Conservation (phyloP, 1,284 basidiomycete species). For the Leccinum pallidistipes region DNA sequence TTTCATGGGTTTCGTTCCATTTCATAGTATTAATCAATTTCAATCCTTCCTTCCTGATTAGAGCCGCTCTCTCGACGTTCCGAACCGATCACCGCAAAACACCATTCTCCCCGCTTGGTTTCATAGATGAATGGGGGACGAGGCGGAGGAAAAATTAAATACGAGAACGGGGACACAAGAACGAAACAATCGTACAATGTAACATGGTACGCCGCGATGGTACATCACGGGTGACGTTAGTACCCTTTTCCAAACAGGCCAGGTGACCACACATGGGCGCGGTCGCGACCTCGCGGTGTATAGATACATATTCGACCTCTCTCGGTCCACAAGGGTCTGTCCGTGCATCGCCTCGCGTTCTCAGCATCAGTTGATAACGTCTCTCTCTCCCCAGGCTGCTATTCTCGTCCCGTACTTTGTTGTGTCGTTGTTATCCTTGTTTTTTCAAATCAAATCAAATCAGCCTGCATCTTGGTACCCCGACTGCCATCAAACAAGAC, state of each 20-base stretch:
- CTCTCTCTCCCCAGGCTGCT: neutral
- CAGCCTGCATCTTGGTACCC: neutral
- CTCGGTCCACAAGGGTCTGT: neutral
- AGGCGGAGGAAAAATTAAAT: neutral
- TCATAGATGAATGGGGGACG: neutral
- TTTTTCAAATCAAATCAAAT: neutral
- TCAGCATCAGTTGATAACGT: neutral
- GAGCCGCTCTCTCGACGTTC: neutral
- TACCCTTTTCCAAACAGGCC: neutral
- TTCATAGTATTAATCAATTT: neutral
- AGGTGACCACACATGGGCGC: neutral
- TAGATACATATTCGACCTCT: neutral
- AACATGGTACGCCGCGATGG: neutral
- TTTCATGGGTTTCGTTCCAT: neutral
- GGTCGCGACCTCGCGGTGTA: neutral
- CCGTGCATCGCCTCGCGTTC: neutral
- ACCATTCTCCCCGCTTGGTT: neutral
- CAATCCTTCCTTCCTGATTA: neutral
- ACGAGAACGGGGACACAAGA: neutral
- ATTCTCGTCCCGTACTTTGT: neutral
- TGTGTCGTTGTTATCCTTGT: neutral
- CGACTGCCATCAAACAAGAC: constrained; percentile 4
- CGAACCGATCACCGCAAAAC: constrained; percentile 1
- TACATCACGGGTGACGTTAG: neutral
- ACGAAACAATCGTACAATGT: neutral